Percentiles rank a stretch among this genome's conserved stretches.
Conservation (phyloP, 805 yeast species). For the Hanseniaspora singularis region DNA sequence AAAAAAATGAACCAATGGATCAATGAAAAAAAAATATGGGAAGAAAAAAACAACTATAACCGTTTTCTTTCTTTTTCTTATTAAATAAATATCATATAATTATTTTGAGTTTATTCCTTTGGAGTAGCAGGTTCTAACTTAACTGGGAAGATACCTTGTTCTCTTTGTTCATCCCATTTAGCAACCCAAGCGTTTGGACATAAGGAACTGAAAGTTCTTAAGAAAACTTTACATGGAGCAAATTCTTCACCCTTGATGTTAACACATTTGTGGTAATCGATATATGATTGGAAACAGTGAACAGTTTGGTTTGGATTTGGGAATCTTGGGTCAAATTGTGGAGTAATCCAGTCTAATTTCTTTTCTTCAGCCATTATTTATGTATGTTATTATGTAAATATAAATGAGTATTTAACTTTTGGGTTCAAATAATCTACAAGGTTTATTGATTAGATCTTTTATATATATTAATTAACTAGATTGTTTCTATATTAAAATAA, state of each 20-base stretch:
- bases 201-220: slow-evolving; percentile 75
- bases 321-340: slow-evolving; percentile 83
- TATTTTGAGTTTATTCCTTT: no score
- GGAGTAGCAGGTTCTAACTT: slow-evolving; percentile 31
- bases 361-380: slow-evolving; percentile 14
- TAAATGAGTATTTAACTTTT: not conserved
- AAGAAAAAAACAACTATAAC: no score
- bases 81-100: no score
- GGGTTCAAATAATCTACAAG: no score
- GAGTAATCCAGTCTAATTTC: slow-evolving; percentile 36
- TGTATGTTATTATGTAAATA: not conserved
- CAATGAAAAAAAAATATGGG: no score
- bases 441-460: no score
- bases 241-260: slow-evolving; percentile 96
- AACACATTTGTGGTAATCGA: slow-evolving; percentile 96
- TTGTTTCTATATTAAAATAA: no score
- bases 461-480: no score
- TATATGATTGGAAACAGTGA: slow-evolving; percentile 96
- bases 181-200: slow-evolving; percentile 80
- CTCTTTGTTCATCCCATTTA: slow-evolving; percentile 81
- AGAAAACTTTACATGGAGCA: slow-evolving; percentile 93
- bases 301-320: slow-evolving; percentile 96
- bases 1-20: no score
- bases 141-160: slow-evolving; percentile 44
- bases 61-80: no score